Percentiles rank a stretch among this genome's conserved stretches.
phyloP scores from a whole-genome alignment of 176 grass and related monocot species.

The Panicum miliaceum region DNA sequence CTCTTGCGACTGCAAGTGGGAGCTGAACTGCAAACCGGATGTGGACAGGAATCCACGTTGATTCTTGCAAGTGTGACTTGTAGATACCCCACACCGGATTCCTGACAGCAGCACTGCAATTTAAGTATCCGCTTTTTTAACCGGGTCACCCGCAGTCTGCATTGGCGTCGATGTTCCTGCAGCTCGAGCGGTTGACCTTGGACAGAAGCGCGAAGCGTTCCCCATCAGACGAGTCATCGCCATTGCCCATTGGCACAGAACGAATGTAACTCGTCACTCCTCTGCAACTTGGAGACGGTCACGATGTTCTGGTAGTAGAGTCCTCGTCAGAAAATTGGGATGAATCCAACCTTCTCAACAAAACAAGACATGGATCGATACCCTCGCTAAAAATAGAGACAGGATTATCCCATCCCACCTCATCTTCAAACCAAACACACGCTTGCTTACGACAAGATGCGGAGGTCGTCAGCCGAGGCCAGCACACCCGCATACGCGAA shows the following conservation, averaged over 20 bases:
- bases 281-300: not conserved
- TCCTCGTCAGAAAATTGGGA: too few species aligned
- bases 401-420: too few species aligned
- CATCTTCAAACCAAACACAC: not conserved
- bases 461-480: too few species aligned
- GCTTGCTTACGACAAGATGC: too few species aligned
- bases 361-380: too few species aligned
- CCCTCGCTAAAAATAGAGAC: too few species aligned
- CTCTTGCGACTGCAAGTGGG: too few species aligned
- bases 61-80: not conserved
- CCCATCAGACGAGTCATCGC: not conserved
- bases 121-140: not conserved
- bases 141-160: not conserved
- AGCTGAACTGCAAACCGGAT: not conserved
- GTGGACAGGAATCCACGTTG: not conserved
- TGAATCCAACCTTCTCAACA: too few species aligned
- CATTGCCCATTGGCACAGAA: not conserved
- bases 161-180: not conserved
- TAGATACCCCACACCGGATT: not conserved
- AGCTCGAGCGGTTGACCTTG: not conserved
- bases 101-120: not conserved
- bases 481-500: too few species aligned
- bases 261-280: not conserved
- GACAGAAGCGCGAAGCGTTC: not conserved
- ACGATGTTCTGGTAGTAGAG: too few species aligned